Evolutionary conservation across 2,329 filamentous ascomycete genomes (phyloP), one percentile per base, ranked within the genome.

Genomic region (Fusarium austroafricanum): DNA sequence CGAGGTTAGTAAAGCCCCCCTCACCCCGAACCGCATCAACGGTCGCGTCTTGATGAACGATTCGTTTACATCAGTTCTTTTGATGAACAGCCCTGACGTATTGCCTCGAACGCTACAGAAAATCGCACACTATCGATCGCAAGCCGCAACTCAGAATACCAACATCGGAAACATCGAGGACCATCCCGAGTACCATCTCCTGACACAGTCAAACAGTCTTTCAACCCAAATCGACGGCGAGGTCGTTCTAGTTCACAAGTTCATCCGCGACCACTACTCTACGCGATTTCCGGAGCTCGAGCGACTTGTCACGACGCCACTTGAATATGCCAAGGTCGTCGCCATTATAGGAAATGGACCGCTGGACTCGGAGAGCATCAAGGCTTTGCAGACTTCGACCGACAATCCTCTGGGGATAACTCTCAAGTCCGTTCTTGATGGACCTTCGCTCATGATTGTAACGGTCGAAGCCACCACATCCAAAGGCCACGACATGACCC

Each of bases 311-410:
- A 93, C 92, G 58, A 97, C 95, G 73, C 94, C 96, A 2, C 86
- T 98, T 50, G 93, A 97, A 77, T 99, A 97, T 80, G 94, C 95
- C 28, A 97, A 97, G 82, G 93, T 96, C 1, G 96, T 98, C 10
- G 90, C 93, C 5, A 96, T 98, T 68, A 87, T 99, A 65, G 92
- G 93, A 71, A 98, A 98, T 81, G 93, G 93, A 0, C 94, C 96
- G 15, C 87, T 98, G 83, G 91, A 96, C 74, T 83, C 86, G 55
- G 87, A 89, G 33, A 92, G 90, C 73, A 95, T 98, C 81, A 95
- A 94, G 78, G 83, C 86, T 4, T 85, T 97, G 45, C 90, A 94
- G 61, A 86, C 88, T 17, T 92, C 91, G 5, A 88, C 89, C 10
- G 87, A 96, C 63, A 97, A 98, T 75, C 84, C 92, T 11, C 84